These are phyloP conservation scores for Aureobasidium sp. DNA, from an alignment of 2,329 filamentous ascomycete species.

Conservation along the genomic window DNA sequence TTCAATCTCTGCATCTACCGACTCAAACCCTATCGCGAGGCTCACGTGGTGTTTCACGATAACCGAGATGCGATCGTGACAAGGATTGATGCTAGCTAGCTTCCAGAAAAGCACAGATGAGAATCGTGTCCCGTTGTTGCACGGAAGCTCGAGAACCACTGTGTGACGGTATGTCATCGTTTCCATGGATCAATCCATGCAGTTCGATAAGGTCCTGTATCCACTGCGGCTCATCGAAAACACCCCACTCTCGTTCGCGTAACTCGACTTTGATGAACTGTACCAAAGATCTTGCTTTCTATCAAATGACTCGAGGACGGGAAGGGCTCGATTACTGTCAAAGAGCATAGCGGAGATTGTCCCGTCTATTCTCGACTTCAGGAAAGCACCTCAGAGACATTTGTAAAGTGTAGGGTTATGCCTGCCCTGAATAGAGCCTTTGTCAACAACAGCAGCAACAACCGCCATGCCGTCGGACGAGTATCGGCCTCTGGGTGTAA, in stretches of 20 bases:
- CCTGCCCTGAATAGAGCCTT: neutral
- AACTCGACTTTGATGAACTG: neutral
- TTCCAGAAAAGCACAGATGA: neutral
- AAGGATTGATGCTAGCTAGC: neutral
- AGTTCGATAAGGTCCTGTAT: neutral
- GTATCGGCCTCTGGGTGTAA: neutral
- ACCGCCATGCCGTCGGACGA: neutral
- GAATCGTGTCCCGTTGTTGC: neutral
- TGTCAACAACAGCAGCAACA: neutral
- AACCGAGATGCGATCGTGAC: neutral
- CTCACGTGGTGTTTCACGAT: neutral
- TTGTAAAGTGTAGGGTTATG: no score
- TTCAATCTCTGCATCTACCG: neutral
- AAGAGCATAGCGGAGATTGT: neutral
- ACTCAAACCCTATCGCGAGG: neutral
- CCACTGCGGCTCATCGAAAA: neutral
- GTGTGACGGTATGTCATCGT: neutral
- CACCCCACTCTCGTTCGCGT: neutral
- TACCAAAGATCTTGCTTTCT: neutral
- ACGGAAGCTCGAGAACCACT: neutral
- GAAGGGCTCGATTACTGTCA: neutral
- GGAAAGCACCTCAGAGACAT: no score
- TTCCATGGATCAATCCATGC: neutral
- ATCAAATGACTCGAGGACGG: neutral
- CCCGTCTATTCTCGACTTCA: neutral